phyloP scores from a whole-genome alignment of 306 rosid species.

The Ziziphus jujuba region DNA sequence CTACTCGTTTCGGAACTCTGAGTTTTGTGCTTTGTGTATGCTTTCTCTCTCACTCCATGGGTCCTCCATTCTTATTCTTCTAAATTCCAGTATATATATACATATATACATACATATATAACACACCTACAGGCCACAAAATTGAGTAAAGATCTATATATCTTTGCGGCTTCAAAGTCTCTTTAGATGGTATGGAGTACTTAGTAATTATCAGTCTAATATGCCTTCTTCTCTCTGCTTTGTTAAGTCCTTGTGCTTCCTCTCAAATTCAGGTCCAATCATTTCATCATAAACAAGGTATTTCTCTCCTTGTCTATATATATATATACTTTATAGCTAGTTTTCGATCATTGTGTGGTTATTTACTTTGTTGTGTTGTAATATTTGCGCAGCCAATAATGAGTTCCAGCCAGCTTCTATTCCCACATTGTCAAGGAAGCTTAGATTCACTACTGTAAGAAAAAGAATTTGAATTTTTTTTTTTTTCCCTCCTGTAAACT shows the following conservation, averaged over 20 bases:
- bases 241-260: constrained; percentile 44
- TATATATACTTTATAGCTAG: background rate
- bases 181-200: constrained; percentile 29
- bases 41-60: constrained; percentile 1
- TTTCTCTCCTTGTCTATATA: constrained; percentile 1
- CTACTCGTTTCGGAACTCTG: constrained; percentile 59
- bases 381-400: constrained; percentile 15
- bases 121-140: constrained; percentile 11
- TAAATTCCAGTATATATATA: constrained; percentile 7
- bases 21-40: constrained; percentile 59
- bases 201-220: constrained; percentile 32
- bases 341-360: background rate
- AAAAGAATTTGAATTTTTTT: background rate
- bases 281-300: constrained; percentile 40
- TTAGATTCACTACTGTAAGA: constrained; percentile 36
- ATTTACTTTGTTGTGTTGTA: background rate
- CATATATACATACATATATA: constrained; percentile 39
- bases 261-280: constrained; percentile 28
- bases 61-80: constrained; percentile 12
- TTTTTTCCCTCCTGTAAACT: too few relatives aligned
- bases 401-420: constrained; percentile 34
- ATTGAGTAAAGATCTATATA: background rate
- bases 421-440: constrained; percentile 55
- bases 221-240: constrained; percentile 33
- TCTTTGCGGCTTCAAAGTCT: background rate